Percentiles rank a stretch among this genome's conserved stretches.
Evolutionary conservation across 2,329 filamentous ascomycete genomes (phyloP).

Genomic region (Cercospora citrullina): DNA sequence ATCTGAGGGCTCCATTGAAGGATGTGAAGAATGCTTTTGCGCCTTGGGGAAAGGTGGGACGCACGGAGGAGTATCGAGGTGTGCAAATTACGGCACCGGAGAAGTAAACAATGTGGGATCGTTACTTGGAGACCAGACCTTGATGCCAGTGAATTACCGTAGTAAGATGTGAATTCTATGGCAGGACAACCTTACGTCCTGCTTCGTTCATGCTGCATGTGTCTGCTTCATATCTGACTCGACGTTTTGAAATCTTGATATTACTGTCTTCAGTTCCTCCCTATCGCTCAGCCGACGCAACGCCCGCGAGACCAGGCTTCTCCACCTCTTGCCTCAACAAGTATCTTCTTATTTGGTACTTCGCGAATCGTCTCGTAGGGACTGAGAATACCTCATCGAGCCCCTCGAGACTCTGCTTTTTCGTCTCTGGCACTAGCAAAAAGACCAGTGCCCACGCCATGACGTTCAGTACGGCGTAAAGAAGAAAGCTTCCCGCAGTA

Average conservation of each 20-base stretch:
- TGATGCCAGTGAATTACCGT: not conserved
- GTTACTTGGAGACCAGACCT: not conserved
- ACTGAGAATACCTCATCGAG: conserved; percentile 55
- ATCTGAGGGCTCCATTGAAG: conserved; percentile 38
- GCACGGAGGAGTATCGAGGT: conserved; percentile 1
- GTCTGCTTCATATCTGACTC: not conserved
- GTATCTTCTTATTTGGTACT: not conserved
- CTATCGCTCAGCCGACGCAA: not conserved
- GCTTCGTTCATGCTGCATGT: not conserved
- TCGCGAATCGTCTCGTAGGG: conserved; percentile 37
- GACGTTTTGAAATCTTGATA: not conserved
- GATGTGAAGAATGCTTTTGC: conserved; percentile 41
- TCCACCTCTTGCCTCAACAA: not conserved
- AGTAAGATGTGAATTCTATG: not conserved
- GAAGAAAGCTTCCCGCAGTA: conserved; percentile 55
- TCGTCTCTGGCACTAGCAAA: conserved; percentile 50
- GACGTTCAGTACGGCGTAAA: conserved; percentile 58
- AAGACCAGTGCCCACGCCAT: conserved; percentile 53
- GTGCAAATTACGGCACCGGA: not conserved
- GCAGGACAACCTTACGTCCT: not conserved
- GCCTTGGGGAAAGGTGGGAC: conserved; percentile 32
- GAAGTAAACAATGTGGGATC: conserved; percentile 23
- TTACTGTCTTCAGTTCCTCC: not conserved
- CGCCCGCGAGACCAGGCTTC: not conserved
- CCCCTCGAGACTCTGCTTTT: conserved; percentile 50